Base-by-base conservation (phyloP, 345 rosid genomes). In the Acer negundo region DNA sequence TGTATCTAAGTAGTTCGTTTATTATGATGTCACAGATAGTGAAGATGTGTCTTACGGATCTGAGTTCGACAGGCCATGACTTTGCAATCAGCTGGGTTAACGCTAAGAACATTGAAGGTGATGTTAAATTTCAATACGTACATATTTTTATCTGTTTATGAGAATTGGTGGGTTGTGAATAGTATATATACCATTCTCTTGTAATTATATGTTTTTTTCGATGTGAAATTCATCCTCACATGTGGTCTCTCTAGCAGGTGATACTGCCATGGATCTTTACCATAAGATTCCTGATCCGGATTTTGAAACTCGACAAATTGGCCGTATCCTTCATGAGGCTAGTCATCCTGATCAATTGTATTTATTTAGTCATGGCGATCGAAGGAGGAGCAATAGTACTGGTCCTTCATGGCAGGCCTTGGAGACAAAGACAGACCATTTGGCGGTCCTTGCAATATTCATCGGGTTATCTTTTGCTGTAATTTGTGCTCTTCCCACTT, bases 241-340 rank as follows among this genome's bases (percentile, higher is more conserved):
- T n/a, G n/a, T n/a, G n/a, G n/a, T n/a, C n/a, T n/a, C n/a, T n/a
- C n/a, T n/a, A n/a, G n/a, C n/a, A 0, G 26, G 40, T 9, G 23
- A 22, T 4, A 63, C 77, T 1, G 62, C 70, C 19, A 8, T 74
- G 70, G 70, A 63, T n/a, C 11, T 74, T 47, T 74, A 65, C 62
- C 16, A 74, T 58, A n/a, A 3, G 31, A 64, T 11, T 49, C 15
- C 62, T 28, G 2, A 19, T 58, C 12, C 26, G 16, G 58, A 63
- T 31, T 23, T 6, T 3, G 47, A 56, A 7, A 23, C 77, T 12
- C 44, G 15, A 22, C 12, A 64, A 24, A 74, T 74, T 1, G 70
- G 77, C 46, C 69, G 31, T 31, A 47, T 74, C 19, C 77, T 74
- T n/a, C 62, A 6, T 3, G n/a, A 63, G 46, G 77, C 77, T 63